A percentile compares a stretch with the other conserved stretches of the same genome.
Conservation (phyloP, 2,329 filamentous ascomycete species). For the Scopulariopsis brevicaulis region DNA sequence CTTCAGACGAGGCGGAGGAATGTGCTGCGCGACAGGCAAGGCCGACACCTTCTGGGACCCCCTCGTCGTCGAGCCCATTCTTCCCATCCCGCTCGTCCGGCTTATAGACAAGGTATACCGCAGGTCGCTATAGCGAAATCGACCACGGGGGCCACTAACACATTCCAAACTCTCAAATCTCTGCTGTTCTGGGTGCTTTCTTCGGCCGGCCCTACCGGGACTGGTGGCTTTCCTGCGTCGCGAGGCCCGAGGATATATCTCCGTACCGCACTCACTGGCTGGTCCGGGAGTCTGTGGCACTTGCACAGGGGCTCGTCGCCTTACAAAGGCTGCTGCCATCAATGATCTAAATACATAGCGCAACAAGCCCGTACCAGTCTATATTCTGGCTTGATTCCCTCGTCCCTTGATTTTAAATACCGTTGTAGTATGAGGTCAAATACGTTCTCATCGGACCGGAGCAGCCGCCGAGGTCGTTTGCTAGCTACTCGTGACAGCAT, state of each 20-base stretch:
- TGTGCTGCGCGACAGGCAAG: not conserved
- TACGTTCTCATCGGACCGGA: not conserved
- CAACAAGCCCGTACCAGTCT: no score
- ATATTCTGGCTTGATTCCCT: no score
- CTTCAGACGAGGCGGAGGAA: not conserved
- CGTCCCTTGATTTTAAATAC: no score
- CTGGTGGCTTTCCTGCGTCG: constrained; percentile 18
- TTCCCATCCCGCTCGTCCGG: not conserved
- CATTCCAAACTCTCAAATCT: not conserved
- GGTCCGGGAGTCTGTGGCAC: no score
- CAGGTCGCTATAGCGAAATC: no score
- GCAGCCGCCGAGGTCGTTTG: no score
- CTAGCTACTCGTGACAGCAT: no score
- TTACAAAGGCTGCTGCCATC: no score
- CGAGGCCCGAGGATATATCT: constrained; percentile 5
- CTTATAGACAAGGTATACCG: not conserved
- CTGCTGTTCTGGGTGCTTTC: constrained; percentile 14
- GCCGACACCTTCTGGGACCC: not conserved
- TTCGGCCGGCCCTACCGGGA: constrained; percentile 16
- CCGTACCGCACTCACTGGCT: not conserved
- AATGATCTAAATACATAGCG: no score
- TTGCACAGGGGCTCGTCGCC: no score
- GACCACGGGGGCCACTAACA: not conserved
- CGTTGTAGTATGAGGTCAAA: no score
- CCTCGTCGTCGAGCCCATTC: not conserved